Evolutionary conservation across 495 filamentous ascomycete species (phyloP).

Genomic region (Bacidia gigantensis): DNA sequence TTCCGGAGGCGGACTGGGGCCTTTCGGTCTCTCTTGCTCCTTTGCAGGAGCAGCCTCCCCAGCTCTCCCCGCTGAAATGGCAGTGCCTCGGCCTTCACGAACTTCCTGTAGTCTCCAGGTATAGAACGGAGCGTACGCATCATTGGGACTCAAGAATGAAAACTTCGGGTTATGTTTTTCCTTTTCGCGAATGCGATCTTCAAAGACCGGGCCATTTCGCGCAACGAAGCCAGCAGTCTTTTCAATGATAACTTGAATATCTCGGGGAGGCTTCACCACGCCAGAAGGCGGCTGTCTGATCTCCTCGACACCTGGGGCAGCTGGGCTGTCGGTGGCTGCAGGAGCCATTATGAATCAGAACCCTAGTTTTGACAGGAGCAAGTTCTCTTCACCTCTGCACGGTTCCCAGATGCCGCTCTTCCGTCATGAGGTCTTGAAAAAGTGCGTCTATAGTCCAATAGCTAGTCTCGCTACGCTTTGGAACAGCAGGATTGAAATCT

Average conservation of each 20-base stretch:
- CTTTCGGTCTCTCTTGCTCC: conserved; percentile 55
- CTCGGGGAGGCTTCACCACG: conserved; percentile 70
- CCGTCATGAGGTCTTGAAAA: too few relatives aligned
- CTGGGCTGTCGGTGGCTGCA: conserved; percentile 39
- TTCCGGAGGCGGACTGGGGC: conserved; percentile 73
- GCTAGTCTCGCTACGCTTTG: too few relatives aligned
- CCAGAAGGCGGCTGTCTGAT: conserved; percentile 65
- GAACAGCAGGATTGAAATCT: too few relatives aligned
- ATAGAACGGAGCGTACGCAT: conserved; percentile 82
- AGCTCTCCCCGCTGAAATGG: conserved; percentile 61
- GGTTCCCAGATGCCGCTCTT: too few relatives aligned
- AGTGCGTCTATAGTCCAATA: too few relatives aligned
- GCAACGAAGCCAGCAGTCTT: conserved; percentile 94
- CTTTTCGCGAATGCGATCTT: conserved; percentile 79
- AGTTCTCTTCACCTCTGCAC: conserved; percentile 17
- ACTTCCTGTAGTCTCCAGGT: conserved; percentile 81
- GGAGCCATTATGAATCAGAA: conserved; percentile 32
- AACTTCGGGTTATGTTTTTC: conserved; percentile 80
- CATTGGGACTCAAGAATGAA: conserved; percentile 67
- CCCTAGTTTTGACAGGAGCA: conserved; percentile 9
- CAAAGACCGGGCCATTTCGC: conserved; percentile 70
- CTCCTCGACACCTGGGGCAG: conserved; percentile 35
- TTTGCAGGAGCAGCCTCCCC: conserved; percentile 44
- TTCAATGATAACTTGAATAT: conserved; percentile 73
- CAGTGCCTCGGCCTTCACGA: conserved; percentile 65